Evolutionary conservation across 1,284 basidiomycete genomes (phyloP).

Genomic region (Puccinia novopanici): DNA sequence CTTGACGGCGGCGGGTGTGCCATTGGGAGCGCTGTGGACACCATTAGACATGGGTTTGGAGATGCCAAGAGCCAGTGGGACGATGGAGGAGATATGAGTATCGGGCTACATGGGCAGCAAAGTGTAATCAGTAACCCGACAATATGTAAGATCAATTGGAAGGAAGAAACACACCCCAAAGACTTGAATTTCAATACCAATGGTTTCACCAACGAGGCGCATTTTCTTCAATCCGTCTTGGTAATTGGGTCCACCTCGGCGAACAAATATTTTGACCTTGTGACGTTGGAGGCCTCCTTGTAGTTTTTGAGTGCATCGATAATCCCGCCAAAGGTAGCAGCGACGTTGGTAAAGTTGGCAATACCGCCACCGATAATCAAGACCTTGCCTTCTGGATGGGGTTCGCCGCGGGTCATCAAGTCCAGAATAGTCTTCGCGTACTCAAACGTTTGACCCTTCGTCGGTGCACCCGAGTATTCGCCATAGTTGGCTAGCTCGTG

Average conservation of each 20-base stretch:
- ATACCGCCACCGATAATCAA: constrained; percentile 99
- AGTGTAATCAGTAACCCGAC: neutral
- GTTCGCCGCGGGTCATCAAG: constrained; percentile 86
- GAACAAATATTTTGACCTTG: constrained; percentile 88
- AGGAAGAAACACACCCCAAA: constrained; percentile 35
- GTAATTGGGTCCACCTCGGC: constrained; percentile 98
- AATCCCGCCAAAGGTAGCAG: constrained; percentile 99
- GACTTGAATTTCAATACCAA: constrained; percentile 88
- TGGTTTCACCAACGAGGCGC: constrained; percentile 93
- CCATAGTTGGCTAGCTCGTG: constrained; percentile 99
- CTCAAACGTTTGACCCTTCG: constrained; percentile 97
- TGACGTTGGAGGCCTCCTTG: constrained; percentile 80
- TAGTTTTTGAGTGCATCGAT: constrained; percentile 94
- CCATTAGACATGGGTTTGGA: constrained; percentile 61
- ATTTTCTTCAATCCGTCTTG: constrained; percentile 99
- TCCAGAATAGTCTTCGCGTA: constrained; percentile 99
- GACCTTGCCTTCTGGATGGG: constrained; percentile 85
- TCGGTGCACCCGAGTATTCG: constrained; percentile 98
- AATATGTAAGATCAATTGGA: neutral
- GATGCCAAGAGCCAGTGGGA: constrained; percentile 91
- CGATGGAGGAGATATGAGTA: constrained; percentile 97
- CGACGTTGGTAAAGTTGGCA: constrained; percentile 99
- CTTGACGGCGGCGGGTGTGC: constrained; percentile 39
- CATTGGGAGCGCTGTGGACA: constrained; percentile 55
- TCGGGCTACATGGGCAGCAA: constrained; percentile 81